A percentile compares a stretch with the other conserved stretches of the same genome.
These are phyloP conservation scores for Kondoa malvinella DNA, from an alignment of 768 basidiomycete genomes.

Conservation along the genomic window DNA sequence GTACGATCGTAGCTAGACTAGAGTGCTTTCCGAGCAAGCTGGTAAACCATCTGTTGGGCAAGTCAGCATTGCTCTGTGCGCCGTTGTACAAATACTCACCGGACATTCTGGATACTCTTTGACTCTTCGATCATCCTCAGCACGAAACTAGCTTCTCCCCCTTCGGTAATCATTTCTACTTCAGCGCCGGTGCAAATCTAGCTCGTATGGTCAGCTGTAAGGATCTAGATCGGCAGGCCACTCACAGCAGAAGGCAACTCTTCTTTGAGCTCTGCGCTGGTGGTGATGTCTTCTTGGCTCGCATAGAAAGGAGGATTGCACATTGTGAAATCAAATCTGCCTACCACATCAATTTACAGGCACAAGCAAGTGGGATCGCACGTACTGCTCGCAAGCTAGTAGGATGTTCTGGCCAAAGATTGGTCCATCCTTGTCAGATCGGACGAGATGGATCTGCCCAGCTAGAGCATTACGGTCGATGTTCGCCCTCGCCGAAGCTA, in stretches of 20 bases:
- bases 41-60: slow-evolving; percentile 68
- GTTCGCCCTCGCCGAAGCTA: slow-evolving; percentile 43
- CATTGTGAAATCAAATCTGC: slow-evolving; percentile 62
- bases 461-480: slow-evolving; percentile 43
- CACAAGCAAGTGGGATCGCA: too few relatives aligned
- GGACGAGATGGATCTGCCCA: slow-evolving; percentile 40
- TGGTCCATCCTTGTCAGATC: slow-evolving; percentile 29
- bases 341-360: background rate
- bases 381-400: background rate
- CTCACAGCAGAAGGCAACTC: slow-evolving; percentile 53
- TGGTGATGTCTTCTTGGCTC: slow-evolving; percentile 49
- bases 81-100: slow-evolving; percentile 36
- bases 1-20: slow-evolving; percentile 49
- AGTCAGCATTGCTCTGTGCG: background rate
- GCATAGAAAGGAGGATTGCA: slow-evolving; percentile 94
- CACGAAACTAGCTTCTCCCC: slow-evolving; percentile 72
- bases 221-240: background rate
- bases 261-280: slow-evolving; percentile 48
- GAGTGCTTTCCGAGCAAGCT: slow-evolving; percentile 79
- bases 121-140: slow-evolving; percentile 55
- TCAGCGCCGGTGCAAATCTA: slow-evolving; percentile 74
- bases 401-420: slow-evolving; percentile 39
- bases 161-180: slow-evolving; percentile 72
- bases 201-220: background rate
- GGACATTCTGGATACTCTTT: slow-evolving; percentile 39